These are phyloP conservation scores for Pachysandra terminalis DNA, from an alignment of 164 flowering plant genomes.

Conservation along the genomic window DNA sequence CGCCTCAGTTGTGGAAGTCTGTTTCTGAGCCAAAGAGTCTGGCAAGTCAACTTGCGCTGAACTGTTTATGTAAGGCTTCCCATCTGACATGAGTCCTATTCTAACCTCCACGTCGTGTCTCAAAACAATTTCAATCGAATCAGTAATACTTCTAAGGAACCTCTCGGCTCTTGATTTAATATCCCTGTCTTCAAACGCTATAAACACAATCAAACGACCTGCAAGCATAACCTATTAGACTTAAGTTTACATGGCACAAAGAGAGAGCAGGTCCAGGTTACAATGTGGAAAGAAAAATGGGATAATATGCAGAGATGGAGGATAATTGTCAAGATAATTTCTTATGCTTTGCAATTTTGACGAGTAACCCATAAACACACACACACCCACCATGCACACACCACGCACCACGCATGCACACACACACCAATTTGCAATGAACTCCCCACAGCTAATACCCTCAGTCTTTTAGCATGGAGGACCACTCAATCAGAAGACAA, in stretches of 20 bases:
- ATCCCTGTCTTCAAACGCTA: conserved; percentile 61
- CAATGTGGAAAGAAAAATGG: background rate
- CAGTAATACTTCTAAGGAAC: conserved; percentile 84
- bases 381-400: too few relatives aligned
- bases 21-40: conserved; percentile 20
- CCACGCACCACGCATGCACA: too few relatives aligned
- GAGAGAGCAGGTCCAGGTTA: background rate
- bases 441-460: too few relatives aligned
- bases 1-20: conserved; percentile 15
- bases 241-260: background rate
- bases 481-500: too few relatives aligned
- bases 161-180: conserved; percentile 83
- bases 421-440: too few relatives aligned
- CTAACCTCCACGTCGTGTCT: conserved; percentile 75
- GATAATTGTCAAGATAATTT: too few relatives aligned
- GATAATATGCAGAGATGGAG: too few relatives aligned
- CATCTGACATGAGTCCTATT: conserved; percentile 47
- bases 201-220: conserved; percentile 72
- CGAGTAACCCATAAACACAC: too few relatives aligned
- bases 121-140: conserved; percentile 77
- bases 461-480: too few relatives aligned
- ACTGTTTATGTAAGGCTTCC: conserved; percentile 21
- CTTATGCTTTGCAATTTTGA: too few relatives aligned
- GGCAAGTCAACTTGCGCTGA: conserved; percentile 19
- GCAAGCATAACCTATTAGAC: conserved; percentile 25